These are phyloP conservation scores for Actinidia arguta DNA, from an alignment of 179 eudicot species.

Conservation along the genomic window DNA sequence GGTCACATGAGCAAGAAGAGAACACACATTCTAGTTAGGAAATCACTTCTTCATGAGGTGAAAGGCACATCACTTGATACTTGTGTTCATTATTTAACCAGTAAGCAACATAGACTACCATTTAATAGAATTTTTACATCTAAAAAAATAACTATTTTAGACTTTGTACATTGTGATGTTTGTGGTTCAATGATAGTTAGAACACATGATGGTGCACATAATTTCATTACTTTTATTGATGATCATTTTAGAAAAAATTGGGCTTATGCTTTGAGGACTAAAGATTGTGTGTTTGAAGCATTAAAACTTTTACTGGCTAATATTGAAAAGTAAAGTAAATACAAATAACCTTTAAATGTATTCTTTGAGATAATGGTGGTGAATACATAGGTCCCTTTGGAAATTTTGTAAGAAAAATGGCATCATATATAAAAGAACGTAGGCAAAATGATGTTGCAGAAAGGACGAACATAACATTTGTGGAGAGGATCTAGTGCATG, in stretches of 20 bases:
- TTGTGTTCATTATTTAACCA: background rate
- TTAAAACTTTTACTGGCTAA: background rate
- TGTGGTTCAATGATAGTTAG: background rate
- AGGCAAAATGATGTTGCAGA: background rate
- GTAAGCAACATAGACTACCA: background rate
- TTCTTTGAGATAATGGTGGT: background rate
- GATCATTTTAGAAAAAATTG: conserved; percentile 8
- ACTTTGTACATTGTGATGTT: conserved; percentile 12
- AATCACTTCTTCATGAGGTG: background rate
- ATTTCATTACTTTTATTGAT: conserved; percentile 14
- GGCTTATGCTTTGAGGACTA: background rate
- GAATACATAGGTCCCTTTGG: background rate
- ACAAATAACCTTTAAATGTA: background rate
- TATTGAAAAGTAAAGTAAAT: background rate
- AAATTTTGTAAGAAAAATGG: background rate
- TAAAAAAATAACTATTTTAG: background rate
- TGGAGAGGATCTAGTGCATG: background rate
- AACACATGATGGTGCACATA: background rate
- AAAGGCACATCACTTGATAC: background rate
- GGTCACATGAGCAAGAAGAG: background rate
- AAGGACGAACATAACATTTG: background rate
- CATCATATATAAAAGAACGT: background rate
- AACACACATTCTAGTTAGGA: background rate
- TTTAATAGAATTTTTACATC: background rate
- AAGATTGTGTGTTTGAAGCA: background rate